Base-by-base conservation (phyloP, 2,329 filamentous ascomycete species). In the Setomelanomma holmii region DNA sequence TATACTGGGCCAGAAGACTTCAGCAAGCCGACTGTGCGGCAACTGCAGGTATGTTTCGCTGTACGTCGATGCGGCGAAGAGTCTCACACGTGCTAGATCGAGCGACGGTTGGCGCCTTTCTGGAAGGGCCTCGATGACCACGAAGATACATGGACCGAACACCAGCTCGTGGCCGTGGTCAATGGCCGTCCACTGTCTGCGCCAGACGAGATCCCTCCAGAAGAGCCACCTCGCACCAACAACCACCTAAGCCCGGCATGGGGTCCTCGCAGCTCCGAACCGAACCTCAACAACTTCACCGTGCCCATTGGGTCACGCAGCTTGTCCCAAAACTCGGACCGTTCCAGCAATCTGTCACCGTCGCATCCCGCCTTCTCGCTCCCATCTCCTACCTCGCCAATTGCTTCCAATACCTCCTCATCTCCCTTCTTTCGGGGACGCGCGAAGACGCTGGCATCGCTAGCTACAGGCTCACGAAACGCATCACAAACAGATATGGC, bases 1-100 rank as follows among this genome's bases (percentile, higher is more conserved):
- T 99, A 99, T 71, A 93, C 91, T 19, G 93, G 93, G 0, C 80
- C 86, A 0, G 95, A 99, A 76, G 95, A 99, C 76, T 99, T 93
- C 73, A 96, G 86, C 80, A 98, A 98, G 75, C 79, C 84, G 16
- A 80, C 91, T 41, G 93, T 98, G 49, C 86, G 95, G 61, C 93
- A 96, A 73, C 79, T 99, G 49, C 93, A 95, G 88, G 92, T 96
- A 82, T 68, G 63, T 78, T 66, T 23, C n/a, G 12, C 40, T n/a
- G n/a, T n/a, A 33, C 4, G n/a, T 30, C 17, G 12, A 40, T n/a
- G 23, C 8, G 2, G 33, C 45, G 36, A 49, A 63, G 55, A 20
- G 19, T 22, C 55, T 65, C 47, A 66, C 54, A 58, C 17, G 27
- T 34, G 34, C n/a, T 68, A 98, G 93, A 92, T 99, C 72, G 95